Percentiles rank a stretch among this genome's conserved stretches.
Conservation (phyloP, 805 yeast genomes). For the Ogataea nitratoaversa region DNA sequence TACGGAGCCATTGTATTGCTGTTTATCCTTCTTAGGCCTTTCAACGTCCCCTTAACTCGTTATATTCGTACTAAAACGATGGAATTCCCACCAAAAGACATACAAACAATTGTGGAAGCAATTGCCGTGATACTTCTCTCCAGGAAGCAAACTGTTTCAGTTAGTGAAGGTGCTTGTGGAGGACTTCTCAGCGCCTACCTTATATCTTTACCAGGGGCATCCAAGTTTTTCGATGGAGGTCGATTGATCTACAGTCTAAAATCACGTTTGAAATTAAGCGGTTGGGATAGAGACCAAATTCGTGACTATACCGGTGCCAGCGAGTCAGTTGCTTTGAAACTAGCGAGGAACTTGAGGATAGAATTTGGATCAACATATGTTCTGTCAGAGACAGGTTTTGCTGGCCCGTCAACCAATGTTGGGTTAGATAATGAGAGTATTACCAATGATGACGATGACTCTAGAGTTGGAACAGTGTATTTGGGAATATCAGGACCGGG, state of each 20-base stretch:
- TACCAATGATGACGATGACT: conserved; percentile 18
- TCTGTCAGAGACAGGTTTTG: conserved; percentile 82
- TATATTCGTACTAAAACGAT: conserved; percentile 15
- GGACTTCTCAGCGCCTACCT: conserved; percentile 78
- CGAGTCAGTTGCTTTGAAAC: conserved; percentile 64
- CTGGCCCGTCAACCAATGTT: conserved; percentile 59
- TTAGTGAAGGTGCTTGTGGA: conserved; percentile 88
- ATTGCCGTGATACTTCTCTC: conserved; percentile 54
- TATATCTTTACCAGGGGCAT: conserved; percentile 83
- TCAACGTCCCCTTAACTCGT: too few species aligned
- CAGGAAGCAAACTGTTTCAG: conserved; percentile 64
- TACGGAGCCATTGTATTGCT: too few species aligned
- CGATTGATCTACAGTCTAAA: conserved; percentile 73
- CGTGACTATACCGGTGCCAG: conserved; percentile 76
- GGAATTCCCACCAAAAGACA: conserved; percentile 59
- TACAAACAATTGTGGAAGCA: conserved; percentile 44
- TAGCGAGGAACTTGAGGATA: conserved; percentile 74
- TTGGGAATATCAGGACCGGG: conserved; percentile 67
- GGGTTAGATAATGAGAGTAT: conserved; percentile 31
- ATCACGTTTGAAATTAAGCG: conserved; percentile 68
- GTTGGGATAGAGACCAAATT: conserved; percentile 74
- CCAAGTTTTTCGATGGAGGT: conserved; percentile 79
- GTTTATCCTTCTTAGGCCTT: too few species aligned
- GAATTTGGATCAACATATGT: conserved; percentile 83
- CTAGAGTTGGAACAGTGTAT: conserved; percentile 61